A percentile compares a stretch with the other conserved stretches of the same genome.
These are phyloP conservation scores for Typha latifolia DNA, from an alignment of 176 grass and related monocot genomes.

Conservation along the genomic window DNA sequence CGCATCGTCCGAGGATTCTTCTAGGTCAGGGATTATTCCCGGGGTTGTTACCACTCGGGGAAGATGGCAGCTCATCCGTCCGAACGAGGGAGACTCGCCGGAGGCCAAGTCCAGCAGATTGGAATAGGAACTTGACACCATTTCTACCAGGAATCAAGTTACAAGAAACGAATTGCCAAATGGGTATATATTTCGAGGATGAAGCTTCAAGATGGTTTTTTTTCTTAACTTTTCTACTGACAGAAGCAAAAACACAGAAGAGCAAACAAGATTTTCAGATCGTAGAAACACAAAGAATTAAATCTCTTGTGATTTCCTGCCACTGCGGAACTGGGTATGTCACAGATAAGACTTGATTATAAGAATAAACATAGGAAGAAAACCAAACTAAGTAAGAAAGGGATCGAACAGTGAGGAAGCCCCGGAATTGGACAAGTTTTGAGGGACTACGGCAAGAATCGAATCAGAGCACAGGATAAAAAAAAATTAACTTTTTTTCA, in stretches of 20 bases:
- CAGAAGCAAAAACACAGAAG: too few species aligned
- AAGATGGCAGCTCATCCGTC: conserved; percentile 43
- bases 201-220: neutral
- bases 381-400: conserved; percentile 21
- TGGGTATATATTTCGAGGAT: neutral
- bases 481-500: conserved; percentile 12
- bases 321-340: too few species aligned
- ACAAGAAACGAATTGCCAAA: neutral
- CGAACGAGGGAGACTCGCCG: conserved; percentile 21
- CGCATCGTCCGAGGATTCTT: conserved; percentile 27
- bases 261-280: too few species aligned
- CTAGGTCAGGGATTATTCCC: conserved; percentile 81
- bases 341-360: too few species aligned
- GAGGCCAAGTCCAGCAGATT: conserved; percentile 80
- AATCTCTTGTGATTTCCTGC: too few species aligned
- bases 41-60: conserved; percentile 71
- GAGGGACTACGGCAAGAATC: conserved; percentile 23
- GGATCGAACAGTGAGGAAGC: conserved; percentile 22
- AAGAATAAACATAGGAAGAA: conserved; percentile 13
- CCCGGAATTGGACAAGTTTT: neutral
- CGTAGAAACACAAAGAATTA: too few species aligned
- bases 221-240: too few species aligned
- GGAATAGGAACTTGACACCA: conserved; percentile 94
- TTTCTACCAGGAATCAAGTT: conserved; percentile 12
- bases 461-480: conserved; percentile 29